A percentile compares a stretch with the other conserved stretches of the same genome.
These are phyloP conservation scores for Murraya paniculata DNA, from an alignment of 345 rosid species.

Conservation along the genomic window DNA sequence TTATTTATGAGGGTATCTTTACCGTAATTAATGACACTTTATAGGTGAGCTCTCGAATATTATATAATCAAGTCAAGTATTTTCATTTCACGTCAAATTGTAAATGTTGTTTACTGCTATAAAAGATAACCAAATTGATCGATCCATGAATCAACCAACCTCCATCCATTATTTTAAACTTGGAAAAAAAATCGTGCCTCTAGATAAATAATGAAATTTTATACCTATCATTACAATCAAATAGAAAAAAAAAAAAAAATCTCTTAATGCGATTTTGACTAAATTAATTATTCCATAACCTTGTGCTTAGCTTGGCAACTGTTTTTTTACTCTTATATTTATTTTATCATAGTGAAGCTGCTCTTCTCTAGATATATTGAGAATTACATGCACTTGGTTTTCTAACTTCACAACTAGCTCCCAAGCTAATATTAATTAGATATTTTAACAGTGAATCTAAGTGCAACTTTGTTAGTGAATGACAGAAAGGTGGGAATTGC, in stretches of 20 bases:
- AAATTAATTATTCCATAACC: background rate
- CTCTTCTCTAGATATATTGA: background rate
- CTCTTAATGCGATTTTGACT: background rate
- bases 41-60: background rate
- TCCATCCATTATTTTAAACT: background rate
- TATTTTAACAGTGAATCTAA: background rate
- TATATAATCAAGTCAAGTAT: background rate
- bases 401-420: background rate
- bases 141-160: background rate
- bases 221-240: background rate
- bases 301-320: background rate
- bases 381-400: background rate
- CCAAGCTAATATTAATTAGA: background rate
- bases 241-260: background rate
- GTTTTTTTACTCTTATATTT: no score
- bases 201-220: background rate
- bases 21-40: background rate
- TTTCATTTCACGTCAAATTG: conserved; percentile 5
- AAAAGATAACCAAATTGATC: background rate
- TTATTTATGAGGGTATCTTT: background rate
- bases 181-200: background rate
- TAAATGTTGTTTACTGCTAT: conserved; percentile 2
- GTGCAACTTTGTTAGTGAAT: conserved; percentile 3
- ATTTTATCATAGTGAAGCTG: conserved; percentile 3
- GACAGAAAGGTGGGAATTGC: background rate